Evolutionary conservation across 495 filamentous ascomycete genomes (phyloP).

Genomic region (Xylaria scruposa): DNA sequence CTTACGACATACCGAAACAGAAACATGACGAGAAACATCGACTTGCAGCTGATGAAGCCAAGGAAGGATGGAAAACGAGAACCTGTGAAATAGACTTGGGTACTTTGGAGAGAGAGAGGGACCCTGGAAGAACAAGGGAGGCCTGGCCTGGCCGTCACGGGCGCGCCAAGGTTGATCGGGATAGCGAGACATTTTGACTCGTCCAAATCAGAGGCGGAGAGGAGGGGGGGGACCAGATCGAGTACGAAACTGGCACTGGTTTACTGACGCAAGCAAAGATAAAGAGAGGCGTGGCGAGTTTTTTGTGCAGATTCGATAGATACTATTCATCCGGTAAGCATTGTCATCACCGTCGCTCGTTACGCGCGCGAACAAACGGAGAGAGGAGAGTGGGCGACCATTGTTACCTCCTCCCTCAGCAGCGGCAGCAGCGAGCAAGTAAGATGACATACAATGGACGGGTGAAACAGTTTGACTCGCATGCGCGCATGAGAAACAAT

Average conservation of each 20-base stretch:
- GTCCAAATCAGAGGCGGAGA: conserved; percentile 22
- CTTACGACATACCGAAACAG: conserved; percentile 22
- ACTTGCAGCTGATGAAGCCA: conserved; percentile 11
- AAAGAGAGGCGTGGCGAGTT: conserved; percentile 28
- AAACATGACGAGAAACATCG: background rate
- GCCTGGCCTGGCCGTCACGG: conserved; percentile 7
- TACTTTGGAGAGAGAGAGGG: background rate
- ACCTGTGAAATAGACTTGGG: conserved; percentile 19
- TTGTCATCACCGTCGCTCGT: background rate
- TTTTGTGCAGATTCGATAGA: conserved; percentile 7
- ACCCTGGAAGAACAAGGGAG: conserved; percentile 22
- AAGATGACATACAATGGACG: too few relatives aligned
- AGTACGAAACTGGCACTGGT: conserved; percentile 21
- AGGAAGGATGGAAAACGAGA: background rate
- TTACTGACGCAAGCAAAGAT: too few relatives aligned
- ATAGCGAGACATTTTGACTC: conserved; percentile 27
- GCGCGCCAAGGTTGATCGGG: conserved; percentile 26
- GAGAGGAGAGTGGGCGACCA: conserved; percentile 8
- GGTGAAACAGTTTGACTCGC: too few relatives aligned
- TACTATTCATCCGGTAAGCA: conserved; percentile 14
- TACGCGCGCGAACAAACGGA: background rate
- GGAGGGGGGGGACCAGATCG: conserved; percentile 11
- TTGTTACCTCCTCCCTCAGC: too few relatives aligned
- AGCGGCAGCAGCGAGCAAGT: conserved; percentile 5
- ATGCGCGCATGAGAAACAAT: too few relatives aligned